Percentiles rank a stretch among this genome's conserved stretches.
Conservation (phyloP, 169 alveolate species). For the Plasmodium ovale region DNA sequence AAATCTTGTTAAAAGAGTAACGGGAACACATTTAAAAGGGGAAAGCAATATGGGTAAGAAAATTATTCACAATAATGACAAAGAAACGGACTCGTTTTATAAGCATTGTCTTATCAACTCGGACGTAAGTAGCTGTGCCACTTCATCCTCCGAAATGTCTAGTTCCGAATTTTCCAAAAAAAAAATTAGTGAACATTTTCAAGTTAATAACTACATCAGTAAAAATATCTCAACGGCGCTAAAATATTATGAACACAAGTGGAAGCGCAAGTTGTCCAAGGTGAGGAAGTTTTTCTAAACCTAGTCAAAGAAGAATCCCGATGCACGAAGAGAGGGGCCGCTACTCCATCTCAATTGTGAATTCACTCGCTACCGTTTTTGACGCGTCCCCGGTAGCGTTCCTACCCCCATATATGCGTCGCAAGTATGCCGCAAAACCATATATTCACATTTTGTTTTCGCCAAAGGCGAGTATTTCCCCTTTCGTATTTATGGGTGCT, state of each 20-base stretch:
- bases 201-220: constrained; percentile 27
- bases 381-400: too few species aligned
- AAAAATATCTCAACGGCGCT: constrained; percentile 56
- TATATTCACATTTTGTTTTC: too few species aligned
- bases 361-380: too few species aligned
- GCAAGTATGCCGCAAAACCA: too few species aligned
- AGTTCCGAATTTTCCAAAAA: background rate
- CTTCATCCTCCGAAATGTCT: background rate
- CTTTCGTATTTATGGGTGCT: too few species aligned
- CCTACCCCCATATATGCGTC: too few species aligned
- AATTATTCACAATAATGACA: background rate
- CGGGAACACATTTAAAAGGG: background rate
- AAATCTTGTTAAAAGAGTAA: background rate
- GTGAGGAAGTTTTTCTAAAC: constrained; percentile 20
- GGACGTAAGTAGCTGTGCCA: background rate
- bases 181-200: background rate
- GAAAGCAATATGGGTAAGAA: background rate
- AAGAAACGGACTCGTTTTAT: background rate
- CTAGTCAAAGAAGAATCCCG: background rate
- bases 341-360: too few species aligned
- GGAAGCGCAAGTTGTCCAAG: constrained; percentile 50
- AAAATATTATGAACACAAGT: constrained; percentile 37
- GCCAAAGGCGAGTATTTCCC: too few species aligned
- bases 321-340: background rate
- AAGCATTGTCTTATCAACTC: background rate